Conservation (phyloP, 2,329 filamentous ascomycete species). For the Calonectria leucothoes region DNA sequence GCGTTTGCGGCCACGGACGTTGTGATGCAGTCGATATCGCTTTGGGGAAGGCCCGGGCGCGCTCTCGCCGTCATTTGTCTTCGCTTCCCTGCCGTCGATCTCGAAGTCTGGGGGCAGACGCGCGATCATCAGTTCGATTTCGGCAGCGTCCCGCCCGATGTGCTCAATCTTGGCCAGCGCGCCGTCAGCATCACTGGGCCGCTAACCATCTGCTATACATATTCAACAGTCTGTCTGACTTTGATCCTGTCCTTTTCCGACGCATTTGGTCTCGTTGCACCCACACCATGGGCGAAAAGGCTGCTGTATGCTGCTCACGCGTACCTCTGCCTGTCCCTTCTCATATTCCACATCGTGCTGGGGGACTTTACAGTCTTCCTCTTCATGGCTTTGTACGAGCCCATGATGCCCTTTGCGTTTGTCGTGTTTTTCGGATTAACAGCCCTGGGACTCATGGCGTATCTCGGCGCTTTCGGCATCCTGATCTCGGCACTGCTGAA, state of each 20-base stretch:
- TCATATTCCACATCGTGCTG: neutral
- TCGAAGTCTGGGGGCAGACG: neutral
- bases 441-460: neutral
- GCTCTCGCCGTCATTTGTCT: conserved; percentile 19
- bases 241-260: neutral
- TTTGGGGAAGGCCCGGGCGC: neutral
- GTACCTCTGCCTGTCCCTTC: neutral
- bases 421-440: neutral
- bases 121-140: conserved; percentile 7
- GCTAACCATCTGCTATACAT: conserved; percentile 15
- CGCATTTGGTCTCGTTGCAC: neutral
- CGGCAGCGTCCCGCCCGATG: conserved; percentile 2
- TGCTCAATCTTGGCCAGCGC: conserved; percentile 11
- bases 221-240: neutral
- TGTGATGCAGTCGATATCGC: neutral
- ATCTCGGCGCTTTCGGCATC: neutral
- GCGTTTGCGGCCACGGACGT: conserved; percentile 17
- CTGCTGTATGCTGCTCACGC: neutral
- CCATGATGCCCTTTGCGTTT: neutral
- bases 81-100: conserved; percentile 3
- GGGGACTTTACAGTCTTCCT: neutral
- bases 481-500: neutral
- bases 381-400: neutral
- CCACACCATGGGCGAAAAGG: neutral
- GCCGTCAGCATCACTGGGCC: conserved; percentile 15